Conservation (phyloP, 1,284 basidiomycete genomes). For the Thelephora terrestris region DNA sequence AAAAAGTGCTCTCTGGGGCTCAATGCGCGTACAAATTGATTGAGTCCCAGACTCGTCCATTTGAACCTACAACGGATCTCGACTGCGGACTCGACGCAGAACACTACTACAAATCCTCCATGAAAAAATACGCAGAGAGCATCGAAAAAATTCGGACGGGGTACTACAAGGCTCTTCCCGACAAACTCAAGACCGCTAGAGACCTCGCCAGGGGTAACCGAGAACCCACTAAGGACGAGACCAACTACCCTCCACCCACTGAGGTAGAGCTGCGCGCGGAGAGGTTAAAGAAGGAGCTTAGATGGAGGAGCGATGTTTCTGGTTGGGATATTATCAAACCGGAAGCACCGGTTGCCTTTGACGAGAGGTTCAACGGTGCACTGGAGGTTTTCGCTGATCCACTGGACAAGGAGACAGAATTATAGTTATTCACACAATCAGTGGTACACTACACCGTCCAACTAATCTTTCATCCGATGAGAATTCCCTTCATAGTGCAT, state of each 20-base stretch:
- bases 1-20: slow-evolving; percentile 68
- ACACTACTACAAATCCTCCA: slow-evolving; percentile 55
- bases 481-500: background rate
- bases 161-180: slow-evolving; percentile 71
- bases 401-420: slow-evolving; percentile 7
- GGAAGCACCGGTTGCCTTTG: slow-evolving; percentile 60
- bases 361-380: slow-evolving; percentile 57
- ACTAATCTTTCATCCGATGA: background rate
- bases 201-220: slow-evolving; percentile 67
- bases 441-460: slow-evolving; percentile 7
- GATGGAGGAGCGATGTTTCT: slow-evolving; percentile 69
- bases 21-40: slow-evolving; percentile 77
- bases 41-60: slow-evolving; percentile 52
- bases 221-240: slow-evolving; percentile 82
- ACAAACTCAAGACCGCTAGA: slow-evolving; percentile 66
- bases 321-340: slow-evolving; percentile 74
- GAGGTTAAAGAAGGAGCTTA: slow-evolving; percentile 76
- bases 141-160: slow-evolving; percentile 61
- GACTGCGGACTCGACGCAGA: slow-evolving; percentile 70
- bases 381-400: slow-evolving; percentile 55
- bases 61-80: slow-evolving; percentile 51
- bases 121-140: slow-evolving; percentile 44
- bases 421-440: background rate
- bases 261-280: slow-evolving; percentile 82
- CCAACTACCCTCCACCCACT: slow-evolving; percentile 71